Evolutionary conservation across 352 stramenopile genomes (phyloP), one percentile per base, ranked within the genome.

Genomic region (Globisporangium yorkense): DNA sequence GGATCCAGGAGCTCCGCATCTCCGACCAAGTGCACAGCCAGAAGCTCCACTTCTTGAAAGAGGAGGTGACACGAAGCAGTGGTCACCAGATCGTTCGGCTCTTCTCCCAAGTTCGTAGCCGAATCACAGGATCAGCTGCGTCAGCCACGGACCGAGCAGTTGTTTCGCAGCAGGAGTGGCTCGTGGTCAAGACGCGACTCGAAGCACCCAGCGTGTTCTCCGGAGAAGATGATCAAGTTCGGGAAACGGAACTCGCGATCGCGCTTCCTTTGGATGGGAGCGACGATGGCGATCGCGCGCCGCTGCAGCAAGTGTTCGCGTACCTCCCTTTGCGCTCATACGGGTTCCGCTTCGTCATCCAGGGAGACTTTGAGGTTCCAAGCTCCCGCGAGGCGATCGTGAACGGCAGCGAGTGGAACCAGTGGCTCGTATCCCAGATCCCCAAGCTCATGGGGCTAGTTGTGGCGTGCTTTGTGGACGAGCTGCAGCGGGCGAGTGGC

Each of bases 341-440:
- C 44, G 82, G 81, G 20, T 90, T 95, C 35, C 79, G 77, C 1
- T 95, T 92, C 72, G 89, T 96, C 37, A 31, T 96, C 9, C 87
- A 96, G 33, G 85, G 75, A 40, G 82, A 96, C 50, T 96, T 94
- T 63, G 80, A 94, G 51, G 78, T 95, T 1, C 80, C 85, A 15
- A 94, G 85, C 51, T 95, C 83, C 24, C 77, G 87, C 33, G 87
- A 96, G 56, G 82, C 85, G 9, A 87, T 96, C 27, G 76, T 75
- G 15, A 89, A 86, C 46, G 80, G 83, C 3, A 93, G 81, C 57
- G 78, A 88, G 44, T 96, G 87, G 87, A 96, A 96, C 51, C 83
- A 93, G 63, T 94, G 83, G 84, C 78, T 96, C 16, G 69, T 94
- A 15, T 75, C 81, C 9, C 79, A 87, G 35, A 74, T 89, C 33